phyloP scores from a whole-genome alignment of 768 basidiomycete genomes.

The Chalciporus pseudorubinellus region DNA sequence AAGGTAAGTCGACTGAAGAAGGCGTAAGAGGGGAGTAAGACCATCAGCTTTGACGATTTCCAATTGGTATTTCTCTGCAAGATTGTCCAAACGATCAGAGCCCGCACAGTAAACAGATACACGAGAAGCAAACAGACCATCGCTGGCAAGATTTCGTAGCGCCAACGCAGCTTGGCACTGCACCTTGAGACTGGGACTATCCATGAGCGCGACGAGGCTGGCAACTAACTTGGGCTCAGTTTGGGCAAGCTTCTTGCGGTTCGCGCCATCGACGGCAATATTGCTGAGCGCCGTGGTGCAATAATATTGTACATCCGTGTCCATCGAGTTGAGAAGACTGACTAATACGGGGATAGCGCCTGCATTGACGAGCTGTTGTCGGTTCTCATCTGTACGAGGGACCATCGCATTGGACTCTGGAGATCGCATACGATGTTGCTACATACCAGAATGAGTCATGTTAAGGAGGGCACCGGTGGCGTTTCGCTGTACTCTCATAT shows the following conservation, averaged over 20 bases:
- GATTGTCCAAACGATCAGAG: constrained; percentile 4
- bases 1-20: constrained; percentile 94
- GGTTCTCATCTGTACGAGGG: constrained; percentile 79
- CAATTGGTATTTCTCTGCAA: constrained; percentile 92
- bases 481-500: constrained; percentile 98
- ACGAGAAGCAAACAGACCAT: constrained; percentile 52
- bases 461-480: constrained; percentile 97
- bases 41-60: constrained; percentile 98
- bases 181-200: constrained; percentile 94
- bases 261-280: constrained; percentile 94
- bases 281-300: constrained; percentile 98
- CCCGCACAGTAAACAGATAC: constrained; percentile 14
- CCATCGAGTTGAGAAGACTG: constrained; percentile 87
- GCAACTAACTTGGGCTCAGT: constrained; percentile 93
- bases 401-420: constrained; percentile 3
- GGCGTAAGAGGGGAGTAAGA: constrained; percentile 84
- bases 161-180: constrained; percentile 98
- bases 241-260: constrained; percentile 91
- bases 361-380: constrained; percentile 97
- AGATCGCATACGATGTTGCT: not conserved
- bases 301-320: constrained; percentile 99
- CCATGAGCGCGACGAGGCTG: constrained; percentile 94
- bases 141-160: constrained; percentile 93
- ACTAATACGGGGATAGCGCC: constrained; percentile 98
- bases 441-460: constrained; percentile 96